phyloP scores from a whole-genome alignment of 768 basidiomycete genomes.

The Tricholoma sp. region DNA sequence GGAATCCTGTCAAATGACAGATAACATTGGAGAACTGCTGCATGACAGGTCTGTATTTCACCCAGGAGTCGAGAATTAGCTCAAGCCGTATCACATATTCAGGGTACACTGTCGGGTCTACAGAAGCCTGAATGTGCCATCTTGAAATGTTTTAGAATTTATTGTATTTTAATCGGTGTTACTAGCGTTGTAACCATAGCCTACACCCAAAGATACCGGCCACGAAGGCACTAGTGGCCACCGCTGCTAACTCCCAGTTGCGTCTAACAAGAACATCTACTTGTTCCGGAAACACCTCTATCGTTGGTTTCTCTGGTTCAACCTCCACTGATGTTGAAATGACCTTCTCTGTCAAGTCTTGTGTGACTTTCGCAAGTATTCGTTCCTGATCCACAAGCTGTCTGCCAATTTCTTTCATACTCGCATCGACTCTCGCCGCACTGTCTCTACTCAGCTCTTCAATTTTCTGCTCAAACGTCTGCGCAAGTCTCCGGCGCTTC shows the following conservation, averaged over 20 bases:
- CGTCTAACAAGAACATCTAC: neutral
- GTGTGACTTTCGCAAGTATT: constrained; percentile 11
- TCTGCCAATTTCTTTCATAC: constrained; percentile 41
- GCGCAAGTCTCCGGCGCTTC: constrained; percentile 83
- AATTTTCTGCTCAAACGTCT: constrained; percentile 86
- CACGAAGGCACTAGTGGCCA: constrained; percentile 32
- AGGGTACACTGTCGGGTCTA: constrained; percentile 55
- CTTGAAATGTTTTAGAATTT: neutral
- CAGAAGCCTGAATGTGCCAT: constrained; percentile 31
- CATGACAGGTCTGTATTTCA: constrained; percentile 37
- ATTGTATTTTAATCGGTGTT: neutral
- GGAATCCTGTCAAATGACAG: constrained; percentile 35
- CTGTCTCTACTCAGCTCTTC: constrained; percentile 58
- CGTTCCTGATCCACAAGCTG: constrained; percentile 42
- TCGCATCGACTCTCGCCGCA: constrained; percentile 40
- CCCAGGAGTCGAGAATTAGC: neutral
- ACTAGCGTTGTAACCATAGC: constrained; percentile 24
- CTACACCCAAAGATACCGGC: constrained; percentile 26
- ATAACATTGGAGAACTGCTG: constrained; percentile 38
- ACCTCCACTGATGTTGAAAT: neutral
- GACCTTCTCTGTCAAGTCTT: constrained; percentile 7
- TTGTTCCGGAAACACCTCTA: constrained; percentile 1
- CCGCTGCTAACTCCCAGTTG: constrained; percentile 18
- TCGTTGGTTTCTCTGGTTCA: constrained; percentile 1
- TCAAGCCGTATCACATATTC: neutral